Conservation (phyloP, 208 protist species). For the Endotrypanum monterogeii region DNA sequence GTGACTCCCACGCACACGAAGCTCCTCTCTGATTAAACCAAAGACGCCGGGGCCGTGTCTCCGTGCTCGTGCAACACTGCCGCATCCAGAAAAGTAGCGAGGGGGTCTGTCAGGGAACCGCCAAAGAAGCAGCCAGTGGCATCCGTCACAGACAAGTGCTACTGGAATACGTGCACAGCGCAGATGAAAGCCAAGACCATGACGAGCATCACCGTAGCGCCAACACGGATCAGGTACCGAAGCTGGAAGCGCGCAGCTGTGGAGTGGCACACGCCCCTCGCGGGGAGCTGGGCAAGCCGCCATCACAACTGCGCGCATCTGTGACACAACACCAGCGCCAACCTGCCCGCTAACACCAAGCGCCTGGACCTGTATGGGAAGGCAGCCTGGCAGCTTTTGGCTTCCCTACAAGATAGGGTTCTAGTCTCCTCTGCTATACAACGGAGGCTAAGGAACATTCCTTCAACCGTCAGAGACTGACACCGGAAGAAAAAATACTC, state of each 20-base stretch:
- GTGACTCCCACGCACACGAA: not conserved
- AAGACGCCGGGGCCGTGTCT: not conserved
- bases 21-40: not conserved
- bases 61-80: not conserved
- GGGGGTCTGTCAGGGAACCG: not conserved
- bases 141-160: not conserved
- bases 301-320: not conserved
- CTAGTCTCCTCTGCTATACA: too few relatives aligned
- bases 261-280: not conserved
- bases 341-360: not conserved
- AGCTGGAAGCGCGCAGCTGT: not conserved
- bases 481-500: too few relatives aligned
- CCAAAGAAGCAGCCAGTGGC: not conserved
- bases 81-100: not conserved
- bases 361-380: not conserved
- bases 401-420: not conserved
- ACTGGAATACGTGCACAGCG: too few relatives aligned
- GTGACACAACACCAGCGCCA: not conserved
- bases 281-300: not conserved
- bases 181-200: too few relatives aligned
- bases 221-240: not conserved
- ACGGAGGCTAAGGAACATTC: too few relatives aligned
- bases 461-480: too few relatives aligned
- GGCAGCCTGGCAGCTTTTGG: not conserved
- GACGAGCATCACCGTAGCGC: too few relatives aligned